phyloP scores from a whole-genome alignment of 2,329 filamentous ascomycete genomes.

The Blastomyces emzantsi region DNA sequence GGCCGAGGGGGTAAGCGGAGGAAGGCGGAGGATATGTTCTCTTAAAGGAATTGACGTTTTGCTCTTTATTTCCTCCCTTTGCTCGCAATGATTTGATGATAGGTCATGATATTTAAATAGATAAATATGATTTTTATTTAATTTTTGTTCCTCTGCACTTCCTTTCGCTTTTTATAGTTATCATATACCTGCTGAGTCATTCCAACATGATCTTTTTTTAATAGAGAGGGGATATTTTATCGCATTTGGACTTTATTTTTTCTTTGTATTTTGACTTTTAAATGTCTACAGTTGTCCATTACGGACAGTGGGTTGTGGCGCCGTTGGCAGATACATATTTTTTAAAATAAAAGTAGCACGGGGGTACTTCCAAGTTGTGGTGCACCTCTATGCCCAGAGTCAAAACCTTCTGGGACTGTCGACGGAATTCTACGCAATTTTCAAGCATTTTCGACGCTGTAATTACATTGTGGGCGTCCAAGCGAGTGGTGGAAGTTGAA shows the following conservation, averaged over 20 bases:
- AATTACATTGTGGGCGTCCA: not conserved
- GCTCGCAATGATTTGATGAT: not conserved
- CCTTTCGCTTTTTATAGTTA: not conserved
- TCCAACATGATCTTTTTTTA: not conserved
- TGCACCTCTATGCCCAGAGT: not conserved
- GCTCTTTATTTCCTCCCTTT: not conserved
- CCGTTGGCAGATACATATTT: not conserved
- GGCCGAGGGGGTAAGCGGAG: conserved; percentile 52
- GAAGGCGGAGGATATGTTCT: conserved; percentile 64
- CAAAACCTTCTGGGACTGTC: no score
- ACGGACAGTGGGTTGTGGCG: not conserved
- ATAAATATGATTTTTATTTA: not conserved
- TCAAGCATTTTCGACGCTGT: not conserved
- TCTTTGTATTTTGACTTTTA: no score
- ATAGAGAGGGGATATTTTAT: not conserved
- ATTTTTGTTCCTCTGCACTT: not conserved
- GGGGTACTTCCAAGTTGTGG: no score
- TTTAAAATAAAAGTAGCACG: not conserved
- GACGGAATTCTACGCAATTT: not conserved
- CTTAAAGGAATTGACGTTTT: conserved; percentile 35
- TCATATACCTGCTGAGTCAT: not conserved
- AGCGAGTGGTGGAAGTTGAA: no score
- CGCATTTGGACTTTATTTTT: not conserved
- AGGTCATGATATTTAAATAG: not conserved
- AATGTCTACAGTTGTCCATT: not conserved